Percentiles rank a stretch among this genome's conserved stretches.
phyloP scores from a whole-genome alignment of 225 moss, liverwort and hornwort genomes.

The Pleurozium schreberi region DNA sequence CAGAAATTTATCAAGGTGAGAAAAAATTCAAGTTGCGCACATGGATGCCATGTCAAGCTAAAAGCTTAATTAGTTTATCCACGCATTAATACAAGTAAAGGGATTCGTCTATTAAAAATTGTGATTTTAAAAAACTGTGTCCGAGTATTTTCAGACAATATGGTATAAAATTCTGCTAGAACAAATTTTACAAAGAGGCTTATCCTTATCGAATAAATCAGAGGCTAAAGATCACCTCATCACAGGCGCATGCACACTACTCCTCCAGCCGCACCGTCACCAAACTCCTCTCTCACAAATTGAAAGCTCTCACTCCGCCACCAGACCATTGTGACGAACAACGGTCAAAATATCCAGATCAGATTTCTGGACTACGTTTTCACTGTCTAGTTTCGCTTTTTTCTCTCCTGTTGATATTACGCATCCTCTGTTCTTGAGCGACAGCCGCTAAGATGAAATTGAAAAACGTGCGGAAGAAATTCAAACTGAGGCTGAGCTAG shows the following conservation, averaged over 20 bases:
- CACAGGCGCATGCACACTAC: neutral
- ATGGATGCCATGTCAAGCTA: neutral
- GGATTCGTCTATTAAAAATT: neutral
- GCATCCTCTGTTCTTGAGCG: neutral
- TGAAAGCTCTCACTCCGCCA: neutral
- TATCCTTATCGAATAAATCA: neutral
- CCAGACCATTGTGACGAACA: neutral
- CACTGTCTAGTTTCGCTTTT: neutral
- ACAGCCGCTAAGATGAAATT: neutral
- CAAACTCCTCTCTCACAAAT: neutral
- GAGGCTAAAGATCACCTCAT: neutral
- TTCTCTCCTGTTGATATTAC: neutral
- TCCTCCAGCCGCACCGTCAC: neutral
- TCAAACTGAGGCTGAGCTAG: neutral
- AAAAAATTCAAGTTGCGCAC: neutral
- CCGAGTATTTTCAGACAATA: neutral
- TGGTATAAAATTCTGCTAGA: neutral
- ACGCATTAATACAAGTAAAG: neutral
- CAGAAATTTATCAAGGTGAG: neutral
- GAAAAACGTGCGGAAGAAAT: neutral
- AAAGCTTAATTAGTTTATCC: neutral
- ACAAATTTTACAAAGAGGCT: neutral
- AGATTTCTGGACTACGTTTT: neutral
- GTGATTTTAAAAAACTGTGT: neutral
- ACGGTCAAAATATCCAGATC: neutral